phyloP scores from a whole-genome alignment of 352 stramenopile genomes.

The Pythium aphanidermatum region DNA sequence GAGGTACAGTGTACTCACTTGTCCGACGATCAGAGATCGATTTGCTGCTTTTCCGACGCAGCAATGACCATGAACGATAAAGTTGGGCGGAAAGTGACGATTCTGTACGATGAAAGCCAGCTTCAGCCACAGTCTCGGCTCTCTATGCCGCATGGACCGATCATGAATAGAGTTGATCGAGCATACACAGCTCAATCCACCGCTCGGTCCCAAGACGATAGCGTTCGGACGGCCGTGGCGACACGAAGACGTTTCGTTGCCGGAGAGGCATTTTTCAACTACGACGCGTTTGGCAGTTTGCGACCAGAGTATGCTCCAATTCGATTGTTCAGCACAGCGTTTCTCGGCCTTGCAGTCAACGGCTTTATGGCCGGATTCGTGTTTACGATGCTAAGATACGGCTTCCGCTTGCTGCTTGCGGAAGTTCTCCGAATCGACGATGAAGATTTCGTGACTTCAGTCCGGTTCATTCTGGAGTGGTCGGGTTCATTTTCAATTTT shows the following conservation, averaged over 20 bases:
- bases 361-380: conserved; percentile 4
- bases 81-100: too few relatives aligned
- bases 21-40: too few relatives aligned
- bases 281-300: conserved; percentile 19
- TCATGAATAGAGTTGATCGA: too few relatives aligned
- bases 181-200: too few relatives aligned
- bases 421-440: conserved; percentile 9
- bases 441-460: conserved; percentile 6
- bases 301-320: conserved; percentile 7
- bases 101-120: too few relatives aligned
- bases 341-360: conserved; percentile 15
- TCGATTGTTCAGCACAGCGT: conserved; percentile 1
- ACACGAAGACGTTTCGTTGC: conserved; percentile 14
- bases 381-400: conserved; percentile 16
- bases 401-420: conserved; percentile 6
- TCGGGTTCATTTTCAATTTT: conserved; percentile 59
- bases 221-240: neutral
- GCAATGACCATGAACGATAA: too few relatives aligned
- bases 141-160: too few relatives aligned
- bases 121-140: too few relatives aligned
- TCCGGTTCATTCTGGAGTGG: conserved; percentile 30
- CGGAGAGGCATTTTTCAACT: conserved; percentile 26
- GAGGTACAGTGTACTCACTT: too few relatives aligned
- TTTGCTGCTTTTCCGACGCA: too few relatives aligned
- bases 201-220: too few relatives aligned